Evolutionary conservation across 2,329 filamentous ascomycete species (phyloP).

Genomic region (Aspergillus costaricaensis): DNA sequence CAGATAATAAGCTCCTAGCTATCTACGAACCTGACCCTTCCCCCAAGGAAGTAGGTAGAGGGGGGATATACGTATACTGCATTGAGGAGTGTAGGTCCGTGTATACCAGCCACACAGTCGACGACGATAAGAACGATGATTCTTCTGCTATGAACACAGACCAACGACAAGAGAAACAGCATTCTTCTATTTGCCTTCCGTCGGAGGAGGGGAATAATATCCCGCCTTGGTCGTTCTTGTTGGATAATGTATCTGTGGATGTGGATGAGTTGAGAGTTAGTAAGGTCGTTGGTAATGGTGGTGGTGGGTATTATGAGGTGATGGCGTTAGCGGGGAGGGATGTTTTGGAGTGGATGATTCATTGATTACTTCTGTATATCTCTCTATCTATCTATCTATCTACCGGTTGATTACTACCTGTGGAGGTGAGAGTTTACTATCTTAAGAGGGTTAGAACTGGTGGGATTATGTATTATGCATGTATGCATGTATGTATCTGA

Average conservation of each 20-base stretch:
- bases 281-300: neutral
- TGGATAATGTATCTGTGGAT: neutral
- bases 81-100: slow-evolving; percentile 8
- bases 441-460: neutral
- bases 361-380: neutral
- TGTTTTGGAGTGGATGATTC: slow-evolving; percentile 7
- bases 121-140: too few species aligned
- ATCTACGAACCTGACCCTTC: slow-evolving; percentile 21
- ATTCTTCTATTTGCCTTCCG: too few species aligned
- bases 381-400: too few species aligned
- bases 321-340: neutral
- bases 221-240: neutral
- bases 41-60: too few species aligned
- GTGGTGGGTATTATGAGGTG: neutral
- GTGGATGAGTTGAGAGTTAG: neutral
- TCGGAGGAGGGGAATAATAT: slow-evolving; percentile 3
- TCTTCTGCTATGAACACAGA: neutral
- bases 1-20: slow-evolving; percentile 18
- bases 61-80: slow-evolving; percentile 16
- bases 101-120: neutral
- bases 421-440: too few species aligned
- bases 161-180: neutral
- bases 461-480: neutral
- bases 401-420: too few species aligned
- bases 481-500: too few species aligned